phyloP scores from a whole-genome alignment of 306 rosid species.

The Alnus glutinosa region DNA sequence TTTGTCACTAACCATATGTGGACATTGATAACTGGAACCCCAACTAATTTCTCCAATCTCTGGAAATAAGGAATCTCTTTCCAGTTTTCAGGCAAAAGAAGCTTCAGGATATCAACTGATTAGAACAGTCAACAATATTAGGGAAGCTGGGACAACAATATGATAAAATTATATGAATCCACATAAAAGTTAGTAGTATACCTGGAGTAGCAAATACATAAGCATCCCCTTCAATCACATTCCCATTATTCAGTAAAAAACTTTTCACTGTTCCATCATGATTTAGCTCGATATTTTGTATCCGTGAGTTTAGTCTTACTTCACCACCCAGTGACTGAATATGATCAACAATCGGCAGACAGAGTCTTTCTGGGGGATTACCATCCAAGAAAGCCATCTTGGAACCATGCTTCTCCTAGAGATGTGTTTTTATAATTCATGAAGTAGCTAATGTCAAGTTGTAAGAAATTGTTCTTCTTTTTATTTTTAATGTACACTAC shows the following conservation, averaged over 20 bases:
- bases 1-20: conserved; percentile 78
- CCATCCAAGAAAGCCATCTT: conserved; percentile 99
- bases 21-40: conserved; percentile 94
- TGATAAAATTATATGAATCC: not conserved
- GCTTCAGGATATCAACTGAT: conserved; percentile 92
- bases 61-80: conserved; percentile 87
- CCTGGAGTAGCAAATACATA: conserved; percentile 94
- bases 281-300: conserved; percentile 76
- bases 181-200: conserved; percentile 19
- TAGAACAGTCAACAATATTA: conserved; percentile 24
- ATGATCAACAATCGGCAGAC: conserved; percentile 88
- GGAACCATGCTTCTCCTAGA: conserved; percentile 96
- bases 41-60: conserved; percentile 86
- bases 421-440: conserved; percentile 22
- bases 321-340: conserved; percentile 86
- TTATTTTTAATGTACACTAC: not conserved
- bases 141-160: conserved; percentile 18
- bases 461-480: not conserved
- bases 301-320: conserved; percentile 79
- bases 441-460: conserved; percentile 17
- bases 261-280: conserved; percentile 83
- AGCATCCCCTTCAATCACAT: conserved; percentile 78
- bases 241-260: conserved; percentile 67
- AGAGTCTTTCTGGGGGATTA: conserved; percentile 94
- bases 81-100: conserved; percentile 84